Evolutionary conservation across 2,329 filamentous ascomycete genomes (phyloP), one percentile per base, ranked within the genome.

Genomic region (Microcyclospora tardicrescens): DNA sequence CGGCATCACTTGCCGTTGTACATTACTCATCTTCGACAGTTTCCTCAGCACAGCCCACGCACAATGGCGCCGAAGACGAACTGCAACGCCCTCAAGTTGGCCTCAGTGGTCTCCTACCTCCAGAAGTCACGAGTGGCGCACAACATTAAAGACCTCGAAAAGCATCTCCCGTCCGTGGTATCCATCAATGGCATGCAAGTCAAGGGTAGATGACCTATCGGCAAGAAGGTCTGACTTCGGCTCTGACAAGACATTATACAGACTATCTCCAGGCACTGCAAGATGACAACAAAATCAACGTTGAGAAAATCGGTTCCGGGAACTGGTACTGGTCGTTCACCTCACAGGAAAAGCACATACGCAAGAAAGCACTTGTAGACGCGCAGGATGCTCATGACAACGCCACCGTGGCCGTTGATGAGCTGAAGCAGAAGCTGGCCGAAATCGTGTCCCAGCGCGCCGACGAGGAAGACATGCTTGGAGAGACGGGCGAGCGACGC

Each of bases 251-350:
- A 33, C 16, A 24, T 15, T 19, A 28, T n/a, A 29, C 16, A 57
- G 78, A 81, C 50, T 79, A 76, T 52, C 61, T 81, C 13, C 75
- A 79, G 54, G 63, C 68, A 4, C 66, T 81, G 14, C 62, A 65
- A 8, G 75, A 80, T 50, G 78, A 81, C 40, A 66, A 65, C 49
- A 68, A 71, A 49, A 71, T 81, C 43, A 68, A 69, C 13, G 71
- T 79, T 19, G 77, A 81, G 61, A 81, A 81, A 57, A 81, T 82
- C 49, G 78, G 77, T 33, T 77, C 68, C 45, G 77, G 75, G 19
- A 81, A 81, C 55, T 82, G 77, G 77, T 81, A 81, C 60, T 82
- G 78, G 78, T 71, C 68, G 45, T 81, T 81, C 54, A 64, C 60
- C 13, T 73, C 68, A 19, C 74, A 79, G 38, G 72, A 72, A 51